These are phyloP conservation scores for Arthrobotrys sinensis DNA, from an alignment of 2,329 filamentous ascomycete genomes.

Conservation along the genomic window DNA sequence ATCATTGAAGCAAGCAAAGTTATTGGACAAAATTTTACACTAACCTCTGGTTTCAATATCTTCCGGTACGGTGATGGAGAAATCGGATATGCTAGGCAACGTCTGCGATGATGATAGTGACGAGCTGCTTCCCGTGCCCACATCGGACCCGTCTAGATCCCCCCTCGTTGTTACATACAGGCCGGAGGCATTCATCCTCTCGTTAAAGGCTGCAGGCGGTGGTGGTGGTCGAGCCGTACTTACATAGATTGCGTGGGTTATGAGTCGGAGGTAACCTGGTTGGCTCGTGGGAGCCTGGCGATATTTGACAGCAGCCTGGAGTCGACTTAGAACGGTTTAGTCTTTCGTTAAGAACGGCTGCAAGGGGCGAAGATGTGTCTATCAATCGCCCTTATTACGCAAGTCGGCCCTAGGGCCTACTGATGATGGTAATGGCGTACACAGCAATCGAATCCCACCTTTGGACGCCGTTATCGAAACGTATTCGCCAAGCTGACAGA, in stretches of 20 bases:
- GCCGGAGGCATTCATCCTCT: constrained; percentile 38
- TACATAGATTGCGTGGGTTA: constrained; percentile 35
- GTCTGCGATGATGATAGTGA: constrained; percentile 40
- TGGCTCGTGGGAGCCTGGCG: constrained; percentile 53
- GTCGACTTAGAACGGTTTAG: constrained; percentile 43
- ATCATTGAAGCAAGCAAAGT: background rate
- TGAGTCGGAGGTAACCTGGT: constrained; percentile 48
- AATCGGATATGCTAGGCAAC: constrained; percentile 58
- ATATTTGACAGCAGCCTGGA: constrained; percentile 60
- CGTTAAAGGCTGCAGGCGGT: constrained; percentile 22
- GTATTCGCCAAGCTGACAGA: constrained; percentile 26
- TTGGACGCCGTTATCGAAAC: background rate
- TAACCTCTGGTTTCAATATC: constrained; percentile 41
- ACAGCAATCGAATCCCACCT: constrained; percentile 11
- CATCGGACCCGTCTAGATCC: constrained; percentile 49
- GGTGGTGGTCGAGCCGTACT: constrained; percentile 14
- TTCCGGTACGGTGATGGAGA: constrained; percentile 26
- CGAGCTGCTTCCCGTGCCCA: constrained; percentile 53
- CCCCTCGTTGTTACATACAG: constrained; percentile 51
- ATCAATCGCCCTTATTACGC: constrained; percentile 36
- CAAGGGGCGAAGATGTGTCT: constrained; percentile 43
- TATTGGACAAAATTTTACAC: constrained; percentile 31
- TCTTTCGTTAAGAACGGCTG: constrained; percentile 36
- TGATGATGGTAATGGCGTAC: constrained; percentile 2
- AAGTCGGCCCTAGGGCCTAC: constrained; percentile 10